Percentiles rank a stretch among this genome's conserved stretches.
These are phyloP conservation scores for Aspergillus homomorphus DNA, from an alignment of 495 filamentous ascomycete species.

Conservation along the genomic window DNA sequence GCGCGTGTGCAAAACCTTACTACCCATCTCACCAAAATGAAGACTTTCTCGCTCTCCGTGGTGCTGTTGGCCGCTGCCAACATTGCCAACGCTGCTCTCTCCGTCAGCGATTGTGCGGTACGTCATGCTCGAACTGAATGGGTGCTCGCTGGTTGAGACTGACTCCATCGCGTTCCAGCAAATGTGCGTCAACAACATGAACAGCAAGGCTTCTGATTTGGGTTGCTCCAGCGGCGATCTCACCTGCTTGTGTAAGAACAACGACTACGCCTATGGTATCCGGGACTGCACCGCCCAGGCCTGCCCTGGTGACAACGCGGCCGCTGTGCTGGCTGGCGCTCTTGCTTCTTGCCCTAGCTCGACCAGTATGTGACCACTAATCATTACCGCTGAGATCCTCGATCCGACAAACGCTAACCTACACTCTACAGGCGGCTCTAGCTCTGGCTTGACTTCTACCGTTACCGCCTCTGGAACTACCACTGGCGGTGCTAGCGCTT, in stretches of 20 bases:
- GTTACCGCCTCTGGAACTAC: conserved; percentile 25
- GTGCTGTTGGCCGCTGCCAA: conserved; percentile 35
- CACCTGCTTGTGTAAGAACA: conserved; percentile 66
- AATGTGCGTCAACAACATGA: conserved; percentile 73
- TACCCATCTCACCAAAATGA: conserved; percentile 32
- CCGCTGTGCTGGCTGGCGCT: conserved; percentile 36
- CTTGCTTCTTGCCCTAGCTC: conserved; percentile 18
- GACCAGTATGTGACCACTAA: conserved; percentile 15
- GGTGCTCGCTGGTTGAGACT: not conserved
- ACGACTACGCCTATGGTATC: conserved; percentile 69
- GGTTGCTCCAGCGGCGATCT: conserved; percentile 57
- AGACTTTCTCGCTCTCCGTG: conserved; percentile 37
- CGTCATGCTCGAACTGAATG: not conserved
- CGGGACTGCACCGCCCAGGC: conserved; percentile 72
- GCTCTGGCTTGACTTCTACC: conserved; percentile 22
- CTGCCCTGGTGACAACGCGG: conserved; percentile 52
- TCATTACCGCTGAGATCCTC: conserved; percentile 13
- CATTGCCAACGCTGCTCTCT: conserved; percentile 29
- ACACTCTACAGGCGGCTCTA: conserved; percentile 15
- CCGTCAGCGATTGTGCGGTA: conserved; percentile 40
- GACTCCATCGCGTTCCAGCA: conserved; percentile 41
- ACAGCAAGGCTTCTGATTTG: conserved; percentile 54
- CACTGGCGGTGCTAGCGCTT: conserved; percentile 25
- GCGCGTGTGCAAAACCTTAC: not conserved
- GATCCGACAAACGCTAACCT: not conserved